These are phyloP conservation scores for Myrmaecium sp. DNA, from an alignment of 2,329 filamentous ascomycete genomes.

Conservation along the genomic window DNA sequence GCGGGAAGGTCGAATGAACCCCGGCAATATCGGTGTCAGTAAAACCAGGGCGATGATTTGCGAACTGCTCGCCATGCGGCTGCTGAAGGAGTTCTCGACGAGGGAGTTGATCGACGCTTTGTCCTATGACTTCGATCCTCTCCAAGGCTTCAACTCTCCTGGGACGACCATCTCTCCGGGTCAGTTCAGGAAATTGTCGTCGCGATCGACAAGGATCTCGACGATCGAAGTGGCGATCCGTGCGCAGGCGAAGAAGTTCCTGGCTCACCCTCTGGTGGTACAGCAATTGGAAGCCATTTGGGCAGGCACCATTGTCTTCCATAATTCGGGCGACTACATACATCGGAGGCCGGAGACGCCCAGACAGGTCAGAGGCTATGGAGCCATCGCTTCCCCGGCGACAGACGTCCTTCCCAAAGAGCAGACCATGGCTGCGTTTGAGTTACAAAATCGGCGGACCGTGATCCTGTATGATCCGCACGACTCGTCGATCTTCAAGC, in stretches of 20 bases:
- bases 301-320: constrained; percentile 90
- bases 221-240: constrained; percentile 86
- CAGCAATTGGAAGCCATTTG: constrained; percentile 95
- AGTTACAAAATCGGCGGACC: constrained; percentile 45
- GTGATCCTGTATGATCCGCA: constrained; percentile 81
- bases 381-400: constrained; percentile 12
- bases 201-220: constrained; percentile 48
- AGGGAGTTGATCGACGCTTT: constrained; percentile 84
- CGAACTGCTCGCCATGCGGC: constrained; percentile 75
- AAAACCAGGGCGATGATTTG: constrained; percentile 75
- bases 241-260: constrained; percentile 79
- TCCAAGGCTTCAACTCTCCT: constrained; percentile 56
- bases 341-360: constrained; percentile 41
- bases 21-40: constrained; percentile 69
- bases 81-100: constrained; percentile 78
- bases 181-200: too few relatives aligned
- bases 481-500: constrained; percentile 78
- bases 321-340: constrained; percentile 70
- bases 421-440: constrained; percentile 10
- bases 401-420: constrained; percentile 9
- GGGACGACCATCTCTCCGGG: constrained; percentile 18
- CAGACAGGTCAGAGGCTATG: constrained; percentile 8
- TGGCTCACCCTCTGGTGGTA: constrained; percentile 80
- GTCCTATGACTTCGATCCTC: constrained; percentile 85
- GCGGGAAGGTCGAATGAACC: constrained; percentile 69